Conservation (phyloP, 2,329 filamentous ascomycete species). For the Colletotrichum horii region DNA sequence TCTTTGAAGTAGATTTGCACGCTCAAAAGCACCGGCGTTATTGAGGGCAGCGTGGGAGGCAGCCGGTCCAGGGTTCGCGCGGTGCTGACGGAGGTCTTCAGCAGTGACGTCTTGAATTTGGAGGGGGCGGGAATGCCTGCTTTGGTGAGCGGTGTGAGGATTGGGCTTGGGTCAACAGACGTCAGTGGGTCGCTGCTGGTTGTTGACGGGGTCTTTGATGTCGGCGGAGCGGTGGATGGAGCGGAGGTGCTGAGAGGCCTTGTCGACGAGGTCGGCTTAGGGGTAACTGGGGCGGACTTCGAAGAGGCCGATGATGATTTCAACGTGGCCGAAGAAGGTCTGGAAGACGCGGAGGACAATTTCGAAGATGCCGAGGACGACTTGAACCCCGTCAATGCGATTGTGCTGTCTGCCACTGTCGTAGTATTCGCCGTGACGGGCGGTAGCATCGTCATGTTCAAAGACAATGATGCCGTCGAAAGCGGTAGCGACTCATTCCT, state of each 20-base stretch:
- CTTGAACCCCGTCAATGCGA: fast-evolving
- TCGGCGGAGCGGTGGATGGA: background rate
- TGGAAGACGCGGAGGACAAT: fast-evolving
- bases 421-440: background rate
- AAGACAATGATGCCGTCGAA: background rate
- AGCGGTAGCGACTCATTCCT: background rate
- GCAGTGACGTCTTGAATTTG: background rate
- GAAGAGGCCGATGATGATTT: background rate
- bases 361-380: background rate
- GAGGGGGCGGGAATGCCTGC: background rate
- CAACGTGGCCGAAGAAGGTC: fast-evolving
- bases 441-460: background rate
- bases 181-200: background rate
- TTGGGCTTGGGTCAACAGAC: background rate
- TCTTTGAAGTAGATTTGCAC: background rate
- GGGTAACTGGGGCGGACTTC: background rate
- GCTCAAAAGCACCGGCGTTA: no score
- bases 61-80: background rate
- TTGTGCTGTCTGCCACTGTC: background rate
- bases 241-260: no score
- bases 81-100: background rate
- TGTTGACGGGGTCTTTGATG: background rate
- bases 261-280: background rate
- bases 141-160: background rate
- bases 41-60: no score